Percentiles rank a stretch among this genome's conserved stretches.
phyloP scores from a whole-genome alignment of 31 red algal species.

The Porphyra umbilicalis region DNA sequence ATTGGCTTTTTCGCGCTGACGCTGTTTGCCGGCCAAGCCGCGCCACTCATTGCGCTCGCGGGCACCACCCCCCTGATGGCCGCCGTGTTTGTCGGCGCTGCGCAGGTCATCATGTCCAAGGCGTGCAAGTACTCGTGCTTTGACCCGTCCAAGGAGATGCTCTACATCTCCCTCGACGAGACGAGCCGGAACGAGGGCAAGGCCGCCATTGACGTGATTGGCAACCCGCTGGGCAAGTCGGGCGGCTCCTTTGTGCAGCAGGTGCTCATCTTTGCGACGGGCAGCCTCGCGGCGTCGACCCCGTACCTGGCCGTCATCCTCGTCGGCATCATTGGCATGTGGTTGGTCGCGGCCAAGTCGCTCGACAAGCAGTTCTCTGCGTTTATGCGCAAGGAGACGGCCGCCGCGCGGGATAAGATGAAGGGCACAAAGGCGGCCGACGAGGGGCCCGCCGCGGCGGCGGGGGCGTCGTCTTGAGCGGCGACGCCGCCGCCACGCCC shows the following conservation, averaged over 20 bases:
- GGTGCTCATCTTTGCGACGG: conserved; percentile 85
- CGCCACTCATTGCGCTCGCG: conserved; percentile 64
- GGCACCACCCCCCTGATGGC: conserved; percentile 90
- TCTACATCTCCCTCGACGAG: conserved; percentile 89
- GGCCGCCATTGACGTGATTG: conserved; percentile 97
- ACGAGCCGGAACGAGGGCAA: conserved; percentile 94
- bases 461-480: not conserved
- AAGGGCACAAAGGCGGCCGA: conserved; percentile 17
- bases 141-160: conserved; percentile 98
- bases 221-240: conserved; percentile 96
- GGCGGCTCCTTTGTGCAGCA: conserved; percentile 96
- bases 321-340: conserved; percentile 77
- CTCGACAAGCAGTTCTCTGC: conserved; percentile 86
- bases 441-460: conserved; percentile 14
- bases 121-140: conserved; percentile 92
- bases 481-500: too few species aligned
- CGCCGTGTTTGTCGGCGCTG: conserved; percentile 89
- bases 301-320: conserved; percentile 89
- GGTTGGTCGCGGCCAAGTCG: conserved; percentile 70
- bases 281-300: conserved; percentile 84
- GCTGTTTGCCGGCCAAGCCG: conserved; percentile 57
- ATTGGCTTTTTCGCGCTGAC: conserved; percentile 85
- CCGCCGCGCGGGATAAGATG: conserved; percentile 11
- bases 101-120: conserved; percentile 86
- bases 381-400: conserved; percentile 66